Base-by-base conservation (phyloP, 495 filamentous ascomycete genomes). In the Xylaria longipes region DNA sequence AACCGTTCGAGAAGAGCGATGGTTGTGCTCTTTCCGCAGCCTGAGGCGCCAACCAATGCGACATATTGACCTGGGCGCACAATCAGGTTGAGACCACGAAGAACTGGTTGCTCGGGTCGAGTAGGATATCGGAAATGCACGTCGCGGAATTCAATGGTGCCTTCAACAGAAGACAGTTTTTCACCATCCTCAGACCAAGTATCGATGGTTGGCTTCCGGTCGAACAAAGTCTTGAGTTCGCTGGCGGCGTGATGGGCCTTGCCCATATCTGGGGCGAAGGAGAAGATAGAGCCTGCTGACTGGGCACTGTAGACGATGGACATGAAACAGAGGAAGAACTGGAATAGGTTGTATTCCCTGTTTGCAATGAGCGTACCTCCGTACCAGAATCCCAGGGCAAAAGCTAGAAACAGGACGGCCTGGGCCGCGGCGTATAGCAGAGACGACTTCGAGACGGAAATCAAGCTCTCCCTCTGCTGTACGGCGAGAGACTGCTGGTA, bases 351-450 rank as follows among this genome's bases (percentile, higher is more conserved):
- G 71, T 91, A 92, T 75, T 97, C 91, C 37, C 77, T 71, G 29
- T 84, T 84, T 2, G 86, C 88, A 50, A 97, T 90, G 22, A 95
- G 86, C 12, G 86, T 91, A n/a, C 93, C 93, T 56, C 94, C 94
- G 72, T 95, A 97, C 94, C 94, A 97, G 83, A 97, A 97, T 8
- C 91, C 94, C 37, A 97, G 89, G 3, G 93, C 94, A 65, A 93
- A 89, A 73, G 91, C 92, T 65, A 94, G 84, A 83, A 97, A 94
- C 73, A 91, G 88, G 56, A 96, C 82, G 5, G 89, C 88, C 79
- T 97, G 94, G 62, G 94, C 92, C 22, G 89, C 81, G 3, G 93
- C 93, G 75, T 97, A 98, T 1, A 97, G 85, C 4, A 84, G 73
- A 27, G 92, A 94, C 6, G 91, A 91, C 70, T 85, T 88, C 58